Conservation (phyloP, 768 basidiomycete genomes). For the Amanita molliuscula region DNA sequence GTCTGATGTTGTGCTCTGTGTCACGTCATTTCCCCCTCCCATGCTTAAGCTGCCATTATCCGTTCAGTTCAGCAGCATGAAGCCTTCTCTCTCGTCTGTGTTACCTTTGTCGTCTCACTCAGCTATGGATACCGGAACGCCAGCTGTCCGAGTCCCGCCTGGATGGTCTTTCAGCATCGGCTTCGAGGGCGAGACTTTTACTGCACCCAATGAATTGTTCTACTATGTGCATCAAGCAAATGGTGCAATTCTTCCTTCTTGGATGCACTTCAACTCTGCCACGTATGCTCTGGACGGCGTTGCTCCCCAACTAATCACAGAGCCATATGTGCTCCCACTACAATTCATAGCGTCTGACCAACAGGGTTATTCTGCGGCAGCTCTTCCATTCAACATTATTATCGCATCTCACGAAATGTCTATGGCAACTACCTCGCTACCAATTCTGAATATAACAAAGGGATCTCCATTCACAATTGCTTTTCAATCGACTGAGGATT, state of each 20-base stretch:
- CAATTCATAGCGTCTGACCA: constrained; percentile 62
- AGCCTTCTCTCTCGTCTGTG: constrained; percentile 66
- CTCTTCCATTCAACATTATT: constrained; percentile 53
- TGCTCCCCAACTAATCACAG: constrained; percentile 39
- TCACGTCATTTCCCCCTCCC: constrained; percentile 44
- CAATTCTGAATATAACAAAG: constrained; percentile 64
- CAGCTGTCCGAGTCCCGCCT: constrained; percentile 64
- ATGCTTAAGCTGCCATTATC: constrained; percentile 40
- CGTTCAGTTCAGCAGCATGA: constrained; percentile 50
- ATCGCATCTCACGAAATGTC: constrained; percentile 65
- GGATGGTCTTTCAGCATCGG: constrained; percentile 90
- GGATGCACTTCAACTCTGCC: constrained; percentile 61
- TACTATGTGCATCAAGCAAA: constrained; percentile 58
- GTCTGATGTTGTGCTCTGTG: constrained; percentile 44
- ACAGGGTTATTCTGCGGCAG: constrained; percentile 56
- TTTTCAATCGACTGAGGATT: constrained; percentile 46
- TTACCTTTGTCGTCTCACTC: constrained; percentile 54
- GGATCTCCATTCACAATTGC: constrained; percentile 41
- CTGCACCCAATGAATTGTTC: constrained; percentile 34
- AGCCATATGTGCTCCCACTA: constrained; percentile 37
- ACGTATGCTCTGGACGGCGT: constrained; percentile 73
- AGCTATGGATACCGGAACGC: constrained; percentile 37
- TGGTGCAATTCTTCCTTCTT: constrained; percentile 62
- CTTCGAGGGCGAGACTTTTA: constrained; percentile 56
- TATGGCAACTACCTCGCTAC: constrained; percentile 30